Evolutionary conservation across 202 grass and related monocot species (phyloP), one percentile per base, ranked within the genome.

Genomic region (Digitaria exilis): DNA sequence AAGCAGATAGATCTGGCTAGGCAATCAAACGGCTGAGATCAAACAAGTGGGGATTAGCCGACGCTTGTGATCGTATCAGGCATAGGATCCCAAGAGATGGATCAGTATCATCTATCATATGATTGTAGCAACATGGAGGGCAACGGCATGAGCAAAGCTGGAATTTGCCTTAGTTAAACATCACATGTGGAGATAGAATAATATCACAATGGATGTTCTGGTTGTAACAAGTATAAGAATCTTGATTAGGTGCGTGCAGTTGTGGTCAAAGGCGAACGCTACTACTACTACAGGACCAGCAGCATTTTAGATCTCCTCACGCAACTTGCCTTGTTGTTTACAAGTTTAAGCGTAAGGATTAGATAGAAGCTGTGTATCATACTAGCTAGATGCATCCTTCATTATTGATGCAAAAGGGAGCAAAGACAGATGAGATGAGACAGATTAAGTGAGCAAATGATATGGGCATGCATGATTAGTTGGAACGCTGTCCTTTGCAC

Each of bases 181-280:
- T 65, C 82, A 77, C 80, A 84, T 90, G 83, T 83, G 54, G 49
- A 78, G 68, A 87, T 81, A 87, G 81, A 78, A 92, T 85, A 85
- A 79, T 48, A 88, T 70, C 84, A 65, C 84, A 69, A 43, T 84
- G 89, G 83, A 94, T 91, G 83, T 91, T 87, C 77, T 71, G 71
- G 41, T 35, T 45, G 52, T 76, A 84, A 71, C 75, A 60, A 83
- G 55, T 60, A 70, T 42, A 57, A 24, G 90, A 92, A 92, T 92
- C 90, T 86, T 76, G 65, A 69, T 80, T 86, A 79, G 83, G 88
- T 86, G 63, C 46, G 64, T 72, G 65, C 82, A 35, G 54, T 71
- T 71, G 42, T 24, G 44, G 90, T 92, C 90, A 88, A 75, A 83
- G 78, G 64, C 56, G 71, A 89, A 77, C 48, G 8, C 72, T 35